Percentiles rank a stretch among this genome's conserved stretches.
These are phyloP conservation scores for Glycine tomentella DNA, from an alignment of 306 rosid species.

Conservation along the genomic window DNA sequence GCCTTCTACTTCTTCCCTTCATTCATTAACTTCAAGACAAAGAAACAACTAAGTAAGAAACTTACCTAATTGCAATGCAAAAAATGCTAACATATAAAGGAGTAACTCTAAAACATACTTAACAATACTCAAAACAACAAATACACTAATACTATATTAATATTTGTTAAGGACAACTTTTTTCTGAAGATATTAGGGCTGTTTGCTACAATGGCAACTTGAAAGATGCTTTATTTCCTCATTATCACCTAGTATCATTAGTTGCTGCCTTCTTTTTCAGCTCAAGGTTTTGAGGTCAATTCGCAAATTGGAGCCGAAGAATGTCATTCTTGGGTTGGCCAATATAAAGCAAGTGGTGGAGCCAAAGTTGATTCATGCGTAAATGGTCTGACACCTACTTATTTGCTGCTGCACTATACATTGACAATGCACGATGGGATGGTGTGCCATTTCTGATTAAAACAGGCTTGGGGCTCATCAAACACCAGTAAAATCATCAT, in stretches of 20 bases:
- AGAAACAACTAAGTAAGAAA: slow-evolving; percentile 28
- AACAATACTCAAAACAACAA: not conserved
- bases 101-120: slow-evolving; percentile 5
- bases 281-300: slow-evolving; percentile 90
- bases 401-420: slow-evolving; percentile 81
- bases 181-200: slow-evolving; percentile 17
- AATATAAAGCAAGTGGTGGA: slow-evolving; percentile 70
- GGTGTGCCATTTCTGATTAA: slow-evolving; percentile 94
- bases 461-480: slow-evolving; percentile 88
- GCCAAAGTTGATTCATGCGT: slow-evolving; percentile 58
- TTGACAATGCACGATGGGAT: slow-evolving; percentile 97
- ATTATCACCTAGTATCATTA: slow-evolving; percentile 16
- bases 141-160: not conserved
- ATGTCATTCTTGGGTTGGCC: slow-evolving; percentile 96
- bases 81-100: not conserved
- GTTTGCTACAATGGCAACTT: slow-evolving; percentile 16
- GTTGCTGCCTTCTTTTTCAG: slow-evolving; percentile 56
- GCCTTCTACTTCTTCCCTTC: not conserved
- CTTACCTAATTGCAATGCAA: not conserved
- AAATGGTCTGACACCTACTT: slow-evolving; percentile 81
- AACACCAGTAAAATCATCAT: slow-evolving; percentile 69
- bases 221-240: slow-evolving; percentile 19
- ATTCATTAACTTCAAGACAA: slow-evolving; percentile 4
- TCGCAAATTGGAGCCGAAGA: slow-evolving; percentile 73
- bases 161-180: slow-evolving; percentile 11